Percentiles rank a stretch among this genome's conserved stretches.
Evolutionary conservation across 306 rosid species (phyloP).

Genomic region (Cicer pinnatifidum): DNA sequence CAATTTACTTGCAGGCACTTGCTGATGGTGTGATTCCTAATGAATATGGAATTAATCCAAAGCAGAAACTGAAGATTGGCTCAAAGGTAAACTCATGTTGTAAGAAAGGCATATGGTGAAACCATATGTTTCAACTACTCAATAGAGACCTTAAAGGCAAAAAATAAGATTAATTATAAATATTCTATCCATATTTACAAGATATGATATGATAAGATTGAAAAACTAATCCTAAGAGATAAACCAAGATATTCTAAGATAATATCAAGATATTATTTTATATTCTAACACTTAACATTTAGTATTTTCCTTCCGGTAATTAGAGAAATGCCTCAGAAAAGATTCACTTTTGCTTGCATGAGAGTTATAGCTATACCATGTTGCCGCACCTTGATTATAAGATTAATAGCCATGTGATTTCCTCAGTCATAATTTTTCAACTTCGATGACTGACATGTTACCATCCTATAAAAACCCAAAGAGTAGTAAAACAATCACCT

Average conservation of each 20-base stretch:
- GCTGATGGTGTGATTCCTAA: conserved; percentile 99
- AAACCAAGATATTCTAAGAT: no score
- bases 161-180: no score
- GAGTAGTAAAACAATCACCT: conserved; percentile 28
- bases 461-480: conserved; percentile 17
- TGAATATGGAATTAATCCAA: conserved; percentile 94
- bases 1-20: conserved; percentile 65
- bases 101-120: neutral
- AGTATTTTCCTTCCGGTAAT: neutral
- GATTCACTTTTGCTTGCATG: conserved; percentile 17
- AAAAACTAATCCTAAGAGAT: no score
- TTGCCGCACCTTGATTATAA: conserved; percentile 26
- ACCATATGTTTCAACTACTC: no score
- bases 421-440: conserved; percentile 25
- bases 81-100: conserved; percentile 67
- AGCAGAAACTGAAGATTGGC: conserved; percentile 92
- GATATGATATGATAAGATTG: no score
- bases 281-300: no score
- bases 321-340: conserved; percentile 24
- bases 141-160: no score
- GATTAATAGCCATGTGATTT: conserved; percentile 25
- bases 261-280: no score
- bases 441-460: conserved; percentile 28
- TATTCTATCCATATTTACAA: no score
- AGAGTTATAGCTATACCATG: conserved; percentile 9